Evolutionary conservation across 306 rosid species (phyloP), one percentile per base, ranked within the genome.

Genomic region (Cicer yamashitae): DNA sequence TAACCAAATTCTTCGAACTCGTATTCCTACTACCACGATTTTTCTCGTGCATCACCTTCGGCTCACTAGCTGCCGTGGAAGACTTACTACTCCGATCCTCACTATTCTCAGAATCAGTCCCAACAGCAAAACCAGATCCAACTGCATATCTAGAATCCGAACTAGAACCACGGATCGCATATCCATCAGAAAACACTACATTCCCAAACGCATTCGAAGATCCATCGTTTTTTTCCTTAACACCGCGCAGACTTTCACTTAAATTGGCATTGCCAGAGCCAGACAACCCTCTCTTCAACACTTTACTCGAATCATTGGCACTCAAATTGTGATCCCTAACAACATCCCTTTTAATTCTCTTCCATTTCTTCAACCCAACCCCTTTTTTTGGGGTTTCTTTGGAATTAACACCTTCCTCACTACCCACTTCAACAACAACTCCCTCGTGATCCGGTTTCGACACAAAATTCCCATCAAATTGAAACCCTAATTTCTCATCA

Each of bases 71-170:
- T 20, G 99, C 98, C 0, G 96, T 90, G 12, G 98, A 92, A 64
- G 96, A 90, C 83, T 88, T 96, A 82, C 99, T 90, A 77, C 93
- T 90, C 25, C 85, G 72, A 85, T 94, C 97, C 85, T 91, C 97
- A 52, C 93, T 86, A 76, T 88, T 85, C 84, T 91, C 98, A 8
- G 98, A 94, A 87, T 90, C 97, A 13, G 93, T 85, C 44, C 89
- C 92, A 47, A 78, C 91, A 62, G 74, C 87, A 87, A 87, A 89
- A 73, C 81, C 89, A 80, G 91, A 67, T 59, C 91, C 91, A 59
- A 77, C 69, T 22, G 90, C 90, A 82, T 84, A 75, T 79, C 91
- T 86, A 58, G 96, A 88, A 83, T 91, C 96, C 0, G 79, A 77
- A 82, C 87, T 85, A 47, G 89, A 87, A 71, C 86, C 91, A 39